These are phyloP conservation scores for Lactarius hengduanensis DNA, from an alignment of 768 basidiomycete genomes.

Conservation along the genomic window DNA sequence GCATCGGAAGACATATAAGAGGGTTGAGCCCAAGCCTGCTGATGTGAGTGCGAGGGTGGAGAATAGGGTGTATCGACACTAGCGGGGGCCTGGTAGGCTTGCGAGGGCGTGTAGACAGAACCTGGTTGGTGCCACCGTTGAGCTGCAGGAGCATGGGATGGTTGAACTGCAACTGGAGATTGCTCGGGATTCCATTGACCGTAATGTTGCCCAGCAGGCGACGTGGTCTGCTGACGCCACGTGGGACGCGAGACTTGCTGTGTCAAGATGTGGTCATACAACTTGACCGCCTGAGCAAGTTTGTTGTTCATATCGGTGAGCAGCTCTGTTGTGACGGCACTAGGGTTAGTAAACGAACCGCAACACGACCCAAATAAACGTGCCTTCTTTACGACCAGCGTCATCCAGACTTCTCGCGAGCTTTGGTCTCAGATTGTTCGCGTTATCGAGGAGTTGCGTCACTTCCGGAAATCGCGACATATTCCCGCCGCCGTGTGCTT, in stretches of 20 bases:
- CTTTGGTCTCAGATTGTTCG: slow-evolving; percentile 74
- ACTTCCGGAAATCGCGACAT: slow-evolving; percentile 81
- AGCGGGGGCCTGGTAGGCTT: slow-evolving; percentile 9
- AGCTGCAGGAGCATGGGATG: not conserved
- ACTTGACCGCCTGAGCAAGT: slow-evolving; percentile 84
- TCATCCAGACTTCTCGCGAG: slow-evolving; percentile 83
- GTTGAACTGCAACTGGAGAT: slow-evolving; percentile 7
- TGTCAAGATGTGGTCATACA: slow-evolving; percentile 87
- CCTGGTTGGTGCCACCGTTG: slow-evolving; percentile 15
- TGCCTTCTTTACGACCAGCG: slow-evolving; percentile 81
- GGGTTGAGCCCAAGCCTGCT: slow-evolving; percentile 21
- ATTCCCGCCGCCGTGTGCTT: slow-evolving; percentile 73
- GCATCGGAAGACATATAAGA: slow-evolving; percentile 9
- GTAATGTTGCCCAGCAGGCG: slow-evolving; percentile 15
- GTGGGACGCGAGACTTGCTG: slow-evolving; percentile 74
- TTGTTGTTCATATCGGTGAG: slow-evolving; percentile 94
- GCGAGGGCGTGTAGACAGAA: slow-evolving; percentile 16
- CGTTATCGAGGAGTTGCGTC: slow-evolving; percentile 81
- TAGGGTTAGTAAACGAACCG: slow-evolving; percentile 2
- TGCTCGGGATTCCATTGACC: slow-evolving; percentile 20
- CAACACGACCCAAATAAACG: slow-evolving; percentile 31
- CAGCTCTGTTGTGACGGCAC: slow-evolving; percentile 53
- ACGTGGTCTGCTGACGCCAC: slow-evolving; percentile 33
- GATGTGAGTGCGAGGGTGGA: slow-evolving; percentile 13
- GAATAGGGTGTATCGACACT: slow-evolving; percentile 1